phyloP scores from a whole-genome alignment of 176 grass and related monocot species.

The Rhipidocladum racemiflorum region DNA sequence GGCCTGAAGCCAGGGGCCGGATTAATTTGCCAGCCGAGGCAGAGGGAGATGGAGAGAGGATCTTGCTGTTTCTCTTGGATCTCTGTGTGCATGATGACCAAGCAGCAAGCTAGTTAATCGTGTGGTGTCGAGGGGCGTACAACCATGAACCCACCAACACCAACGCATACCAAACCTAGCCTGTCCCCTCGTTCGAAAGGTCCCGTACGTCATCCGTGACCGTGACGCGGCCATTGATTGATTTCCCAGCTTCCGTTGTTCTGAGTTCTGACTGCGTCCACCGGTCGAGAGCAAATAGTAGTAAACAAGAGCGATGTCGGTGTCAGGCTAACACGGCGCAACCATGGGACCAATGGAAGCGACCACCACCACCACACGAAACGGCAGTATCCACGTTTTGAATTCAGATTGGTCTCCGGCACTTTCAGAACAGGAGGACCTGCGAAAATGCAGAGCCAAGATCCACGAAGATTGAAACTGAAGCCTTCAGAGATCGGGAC shows the following conservation, averaged over 20 bases:
- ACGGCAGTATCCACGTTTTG: background rate
- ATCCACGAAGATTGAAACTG: background rate
- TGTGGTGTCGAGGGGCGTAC: conserved; percentile 5
- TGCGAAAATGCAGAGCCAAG: background rate
- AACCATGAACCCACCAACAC: background rate
- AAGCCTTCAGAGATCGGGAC: background rate
- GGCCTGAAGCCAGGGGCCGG: background rate
- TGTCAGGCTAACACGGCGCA: background rate
- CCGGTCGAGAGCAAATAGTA: background rate
- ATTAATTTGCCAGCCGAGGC: background rate
- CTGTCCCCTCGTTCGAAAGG: background rate
- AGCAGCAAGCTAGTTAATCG: background rate
- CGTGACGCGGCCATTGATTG: background rate
- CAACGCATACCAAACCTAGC: background rate
- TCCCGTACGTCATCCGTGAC: background rate
- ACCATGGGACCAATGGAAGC: background rate
- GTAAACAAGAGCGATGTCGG: background rate
- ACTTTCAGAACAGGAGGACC: background rate
- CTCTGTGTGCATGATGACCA: background rate
- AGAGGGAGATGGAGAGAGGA: background rate
- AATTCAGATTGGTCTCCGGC: background rate
- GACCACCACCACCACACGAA: no score
- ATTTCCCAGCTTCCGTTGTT: background rate
- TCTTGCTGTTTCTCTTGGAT: background rate
- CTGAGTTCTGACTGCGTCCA: background rate